Conservation (phyloP, 768 basidiomycete genomes). For the Trametes elegans region DNA sequence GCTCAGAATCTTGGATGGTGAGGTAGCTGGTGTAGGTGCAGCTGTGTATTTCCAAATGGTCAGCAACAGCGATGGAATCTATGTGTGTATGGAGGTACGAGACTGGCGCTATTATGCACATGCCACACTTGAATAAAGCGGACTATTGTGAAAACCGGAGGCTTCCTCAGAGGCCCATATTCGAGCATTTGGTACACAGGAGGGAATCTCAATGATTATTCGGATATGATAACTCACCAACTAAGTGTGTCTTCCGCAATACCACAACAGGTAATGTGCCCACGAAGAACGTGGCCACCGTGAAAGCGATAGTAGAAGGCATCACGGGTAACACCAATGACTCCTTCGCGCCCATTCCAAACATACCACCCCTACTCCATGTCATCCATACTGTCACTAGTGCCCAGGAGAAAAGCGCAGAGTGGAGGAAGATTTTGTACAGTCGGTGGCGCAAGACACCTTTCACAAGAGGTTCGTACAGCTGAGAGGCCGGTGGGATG, state of each 20-base stretch:
- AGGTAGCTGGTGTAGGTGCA: conserved; percentile 45
- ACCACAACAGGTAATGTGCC: conserved; percentile 58
- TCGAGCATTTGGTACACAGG: no score
- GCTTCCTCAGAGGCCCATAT: no score
- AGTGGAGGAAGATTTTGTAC: conserved; percentile 46
- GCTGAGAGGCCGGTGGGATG: conserved; percentile 54
- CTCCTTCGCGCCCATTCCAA: conserved; percentile 33
- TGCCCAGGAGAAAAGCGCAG: conserved; percentile 41
- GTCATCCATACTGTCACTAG: conserved; percentile 40
- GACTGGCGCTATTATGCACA: no score
- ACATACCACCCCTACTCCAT: conserved; percentile 43
- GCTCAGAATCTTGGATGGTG: conserved; percentile 49
- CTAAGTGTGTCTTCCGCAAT: conserved; percentile 56
- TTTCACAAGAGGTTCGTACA: conserved; percentile 67
- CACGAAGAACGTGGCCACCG: conserved; percentile 45
- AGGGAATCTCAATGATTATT: no score
- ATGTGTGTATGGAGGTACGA: no score
- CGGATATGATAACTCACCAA: conserved; percentile 43
- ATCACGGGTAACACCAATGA: conserved; percentile 40
- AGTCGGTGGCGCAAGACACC: conserved; percentile 57
- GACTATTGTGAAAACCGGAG: no score
- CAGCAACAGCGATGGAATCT: not conserved
- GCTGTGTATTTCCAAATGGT: conserved; percentile 27
- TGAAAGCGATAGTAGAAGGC: conserved; percentile 38
- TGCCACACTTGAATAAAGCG: no score